These are phyloP conservation scores for Odontarrhena argentea DNA, from an alignment of 345 rosid genomes.

Conservation along the genomic window DNA sequence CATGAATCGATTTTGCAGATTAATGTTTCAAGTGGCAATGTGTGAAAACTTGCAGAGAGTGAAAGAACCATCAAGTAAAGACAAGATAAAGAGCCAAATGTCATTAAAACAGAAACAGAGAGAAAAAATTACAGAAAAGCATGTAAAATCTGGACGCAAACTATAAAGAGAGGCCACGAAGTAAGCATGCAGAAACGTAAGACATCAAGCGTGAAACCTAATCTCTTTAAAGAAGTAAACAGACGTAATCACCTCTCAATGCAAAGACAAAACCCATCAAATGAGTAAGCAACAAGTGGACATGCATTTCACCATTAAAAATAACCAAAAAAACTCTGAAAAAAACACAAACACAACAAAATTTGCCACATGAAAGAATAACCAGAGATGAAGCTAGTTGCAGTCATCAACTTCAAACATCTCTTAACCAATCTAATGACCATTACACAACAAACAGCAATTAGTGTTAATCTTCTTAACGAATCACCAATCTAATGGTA, in stretches of 20 bases:
- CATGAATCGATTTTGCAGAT: background rate
- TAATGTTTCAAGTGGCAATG: slow-evolving; percentile 8
- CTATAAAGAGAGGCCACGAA: slow-evolving; percentile 33
- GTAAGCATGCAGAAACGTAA: slow-evolving; percentile 36
- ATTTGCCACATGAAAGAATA: background rate
- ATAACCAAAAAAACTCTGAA: background rate
- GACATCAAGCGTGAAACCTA: slow-evolving; percentile 21
- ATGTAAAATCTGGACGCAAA: slow-evolving; percentile 31
- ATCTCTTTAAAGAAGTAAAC: slow-evolving; percentile 18
- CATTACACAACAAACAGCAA: slow-evolving; percentile 4
- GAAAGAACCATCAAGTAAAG: slow-evolving; percentile 22
- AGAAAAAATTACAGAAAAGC: background rate
- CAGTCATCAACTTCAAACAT: background rate
- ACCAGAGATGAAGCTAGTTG: slow-evolving; percentile 18
- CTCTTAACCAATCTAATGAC: slow-evolving; percentile 22
- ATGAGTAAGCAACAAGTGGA: slow-evolving; percentile 41
- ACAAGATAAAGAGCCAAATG: slow-evolving; percentile 24
- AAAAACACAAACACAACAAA: background rate
- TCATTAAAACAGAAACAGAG: slow-evolving; percentile 4
- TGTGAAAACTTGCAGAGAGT: slow-evolving; percentile 8
- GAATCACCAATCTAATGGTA: background rate
- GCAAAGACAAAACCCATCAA: slow-evolving; percentile 27
- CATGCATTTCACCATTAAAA: slow-evolving; percentile 34
- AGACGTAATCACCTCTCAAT: slow-evolving; percentile 25
- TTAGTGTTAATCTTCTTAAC: background rate